Evolutionary conservation across 225 moss, liverwort and hornwort genomes (phyloP).

Genomic region (Physcomitrellopsis africana): DNA sequence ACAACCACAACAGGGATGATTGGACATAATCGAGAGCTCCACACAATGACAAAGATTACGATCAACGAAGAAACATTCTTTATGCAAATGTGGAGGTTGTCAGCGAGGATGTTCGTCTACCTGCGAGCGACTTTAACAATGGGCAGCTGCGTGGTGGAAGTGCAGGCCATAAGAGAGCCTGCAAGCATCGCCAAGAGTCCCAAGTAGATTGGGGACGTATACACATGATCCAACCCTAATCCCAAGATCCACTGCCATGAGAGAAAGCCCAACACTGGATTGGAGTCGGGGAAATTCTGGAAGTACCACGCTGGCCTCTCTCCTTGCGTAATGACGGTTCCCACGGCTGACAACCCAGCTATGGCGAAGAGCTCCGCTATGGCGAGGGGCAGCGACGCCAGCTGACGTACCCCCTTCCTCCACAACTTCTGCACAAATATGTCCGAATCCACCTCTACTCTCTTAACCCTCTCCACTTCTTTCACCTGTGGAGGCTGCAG

Average conservation of each 20-base stretch:
- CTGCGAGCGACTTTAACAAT: conserved; percentile 93
- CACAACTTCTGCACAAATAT: conserved; percentile 34
- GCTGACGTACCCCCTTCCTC: conserved; percentile 57
- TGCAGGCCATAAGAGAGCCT: conserved; percentile 80
- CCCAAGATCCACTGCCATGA: conserved; percentile 87
- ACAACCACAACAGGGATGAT: no score
- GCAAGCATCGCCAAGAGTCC: conserved; percentile 76
- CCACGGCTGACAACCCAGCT: conserved; percentile 84
- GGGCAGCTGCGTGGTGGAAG: conserved; percentile 83
- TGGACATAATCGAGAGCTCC: no score
- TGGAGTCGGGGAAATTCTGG: conserved; percentile 75
- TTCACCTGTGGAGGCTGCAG: conserved; percentile 1
- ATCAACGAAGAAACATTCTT: neutral
- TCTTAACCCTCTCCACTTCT: conserved; percentile 40
- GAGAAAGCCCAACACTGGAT: conserved; percentile 82
- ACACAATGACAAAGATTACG: neutral
- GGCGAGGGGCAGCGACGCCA: conserved; percentile 88
- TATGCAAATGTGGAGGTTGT: neutral
- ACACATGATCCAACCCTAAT: conserved; percentile 83
- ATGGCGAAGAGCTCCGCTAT: conserved; percentile 79
- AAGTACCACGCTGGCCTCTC: conserved; percentile 87
- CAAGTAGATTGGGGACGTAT: conserved; percentile 81
- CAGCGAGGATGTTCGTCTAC: conserved; percentile 22
- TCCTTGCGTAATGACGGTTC: conserved; percentile 86
- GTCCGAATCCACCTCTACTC: conserved; percentile 42